Evolutionary conservation across 176 grass and related monocot genomes (phyloP), one percentile per base, ranked within the genome.

Genomic region (Rhynchospora tenuis): DNA sequence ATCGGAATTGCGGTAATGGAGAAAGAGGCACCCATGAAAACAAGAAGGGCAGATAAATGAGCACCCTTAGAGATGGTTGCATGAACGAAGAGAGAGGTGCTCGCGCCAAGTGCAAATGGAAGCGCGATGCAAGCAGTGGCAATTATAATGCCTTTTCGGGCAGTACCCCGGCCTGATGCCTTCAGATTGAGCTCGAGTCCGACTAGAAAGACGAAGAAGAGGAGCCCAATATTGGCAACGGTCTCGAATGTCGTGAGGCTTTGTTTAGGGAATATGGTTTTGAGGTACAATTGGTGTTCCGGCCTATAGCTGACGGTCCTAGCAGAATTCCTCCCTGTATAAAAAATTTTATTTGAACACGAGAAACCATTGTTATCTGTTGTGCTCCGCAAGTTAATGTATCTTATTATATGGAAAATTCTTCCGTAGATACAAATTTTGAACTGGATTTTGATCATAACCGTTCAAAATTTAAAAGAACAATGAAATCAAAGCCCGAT

Each of bases 1-100:
- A 93, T 88, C 0, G 91, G 88, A 86, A 93, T 90, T 0, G 91
- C 91, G 16, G 91, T 93, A 67, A 93, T 93, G 67, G 91, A 93
- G 74, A 93, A 86, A 23, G 91, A 88, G 9, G 90, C 91, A 15
- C 91, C 91, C 91, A 93, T 93, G 88, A 93, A 93, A 1, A 93
- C 91, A 0, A 93, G 81, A 71, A 93, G 65, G 0, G 89, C 88
- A 0, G 9, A 83, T 3, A 82, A 83, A 0, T 33, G 84, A 0
- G 89, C 33, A 17, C 71, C 89, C 69, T 89, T 87, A 28, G 79
- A 81, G n/a, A 93, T 69, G 84, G 91, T 87, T 0, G 86, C 84
- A 0, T 88, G 88, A 61, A 91, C 73, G 1, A 87, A 89, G 15
- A 91, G 79, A 0, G 91, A 93, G 0, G 91, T 91, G 84, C 89